Evolutionary conservation across 257 asterid genomes (phyloP).

Genomic region (Nicotiana attenuata): DNA sequence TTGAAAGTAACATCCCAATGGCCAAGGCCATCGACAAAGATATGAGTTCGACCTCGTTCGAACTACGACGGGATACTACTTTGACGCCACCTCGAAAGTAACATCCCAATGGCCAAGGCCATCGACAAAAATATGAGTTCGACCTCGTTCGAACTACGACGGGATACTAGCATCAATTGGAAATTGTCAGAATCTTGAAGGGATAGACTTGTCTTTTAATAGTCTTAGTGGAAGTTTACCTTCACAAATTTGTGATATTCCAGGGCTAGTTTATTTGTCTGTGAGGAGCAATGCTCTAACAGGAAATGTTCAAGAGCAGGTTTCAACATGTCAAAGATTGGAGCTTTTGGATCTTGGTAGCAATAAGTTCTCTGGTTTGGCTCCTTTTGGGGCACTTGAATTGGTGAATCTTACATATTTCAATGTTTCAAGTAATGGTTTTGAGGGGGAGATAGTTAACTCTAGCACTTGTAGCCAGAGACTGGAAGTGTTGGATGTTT

Average conservation of each 20-base stretch:
- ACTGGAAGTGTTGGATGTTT: conserved; percentile 58
- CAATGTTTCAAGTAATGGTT: conserved; percentile 58
- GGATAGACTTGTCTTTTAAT: conserved; percentile 83
- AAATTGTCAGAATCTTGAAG: conserved; percentile 70
- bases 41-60: too few species aligned
- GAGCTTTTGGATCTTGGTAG: conserved; percentile 84
- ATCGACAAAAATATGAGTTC: too few species aligned
- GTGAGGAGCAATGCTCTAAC: conserved; percentile 69
- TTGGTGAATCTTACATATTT: conserved; percentile 46
- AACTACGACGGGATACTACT: too few species aligned
- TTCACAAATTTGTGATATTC: conserved; percentile 50
- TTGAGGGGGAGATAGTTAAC: conserved; percentile 49
- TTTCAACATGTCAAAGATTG: conserved; percentile 53
- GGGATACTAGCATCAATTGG: conserved; percentile 48
- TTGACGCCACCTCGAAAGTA: too few species aligned
- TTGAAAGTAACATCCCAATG: too few species aligned
- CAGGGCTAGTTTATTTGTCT: conserved; percentile 54
- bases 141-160: too few species aligned
- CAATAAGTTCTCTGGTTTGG: conserved; percentile 56
- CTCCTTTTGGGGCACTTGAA: conserved; percentile 59
- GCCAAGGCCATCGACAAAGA: too few species aligned
- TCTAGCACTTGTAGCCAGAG: conserved; percentile 37
- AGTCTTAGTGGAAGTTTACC: conserved; percentile 61
- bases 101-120: too few species aligned
- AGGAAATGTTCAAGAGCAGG: conserved; percentile 53